Conservation (phyloP, 2,329 filamentous ascomycete genomes). For the Verruconis gallopava region DNA sequence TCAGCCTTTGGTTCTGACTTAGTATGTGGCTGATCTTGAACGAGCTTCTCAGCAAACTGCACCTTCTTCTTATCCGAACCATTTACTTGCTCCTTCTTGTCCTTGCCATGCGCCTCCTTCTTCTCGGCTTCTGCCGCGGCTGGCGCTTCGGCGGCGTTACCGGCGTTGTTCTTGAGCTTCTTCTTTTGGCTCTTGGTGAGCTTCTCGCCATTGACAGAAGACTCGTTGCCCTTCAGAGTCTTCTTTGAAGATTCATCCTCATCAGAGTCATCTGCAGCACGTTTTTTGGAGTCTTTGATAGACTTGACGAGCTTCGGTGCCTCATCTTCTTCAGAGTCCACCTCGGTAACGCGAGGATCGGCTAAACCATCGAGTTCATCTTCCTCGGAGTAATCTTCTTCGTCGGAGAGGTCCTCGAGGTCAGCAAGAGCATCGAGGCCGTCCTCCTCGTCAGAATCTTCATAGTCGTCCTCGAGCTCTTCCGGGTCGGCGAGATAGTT, state of each 20-base stretch:
- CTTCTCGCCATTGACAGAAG: constrained; percentile 51
- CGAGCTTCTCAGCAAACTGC: constrained; percentile 42
- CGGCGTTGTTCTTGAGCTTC: constrained; percentile 98
- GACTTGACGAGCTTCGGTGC: constrained; percentile 40
- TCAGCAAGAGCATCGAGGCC: constrained; percentile 45
- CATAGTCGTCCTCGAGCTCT: constrained; percentile 46
- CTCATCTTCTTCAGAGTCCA: constrained; percentile 70
- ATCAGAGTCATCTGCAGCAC: constrained; percentile 58
- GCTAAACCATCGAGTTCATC: constrained; percentile 47
- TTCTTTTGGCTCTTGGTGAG: constrained; percentile 94
- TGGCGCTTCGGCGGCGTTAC: constrained; percentile 54
- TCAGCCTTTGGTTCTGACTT: constrained; percentile 30
- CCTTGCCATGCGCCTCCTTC: constrained; percentile 42
- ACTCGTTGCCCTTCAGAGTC: constrained; percentile 40
- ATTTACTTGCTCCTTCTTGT: constrained; percentile 79
- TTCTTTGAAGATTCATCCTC: constrained; percentile 61
- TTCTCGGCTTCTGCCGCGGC: constrained; percentile 38
- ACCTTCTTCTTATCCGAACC: constrained; percentile 24
- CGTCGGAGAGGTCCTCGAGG: constrained; percentile 18
- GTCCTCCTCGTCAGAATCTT: constrained; percentile 50
- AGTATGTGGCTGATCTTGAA: constrained; percentile 70
- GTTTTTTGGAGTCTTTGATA: constrained; percentile 67
- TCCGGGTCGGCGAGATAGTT: constrained; percentile 77
- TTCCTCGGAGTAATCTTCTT: constrained; percentile 34
- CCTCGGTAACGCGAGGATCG: constrained; percentile 70